These are phyloP conservation scores for Aethionema arabicum DNA, from an alignment of 345 rosid species.

Conservation along the genomic window DNA sequence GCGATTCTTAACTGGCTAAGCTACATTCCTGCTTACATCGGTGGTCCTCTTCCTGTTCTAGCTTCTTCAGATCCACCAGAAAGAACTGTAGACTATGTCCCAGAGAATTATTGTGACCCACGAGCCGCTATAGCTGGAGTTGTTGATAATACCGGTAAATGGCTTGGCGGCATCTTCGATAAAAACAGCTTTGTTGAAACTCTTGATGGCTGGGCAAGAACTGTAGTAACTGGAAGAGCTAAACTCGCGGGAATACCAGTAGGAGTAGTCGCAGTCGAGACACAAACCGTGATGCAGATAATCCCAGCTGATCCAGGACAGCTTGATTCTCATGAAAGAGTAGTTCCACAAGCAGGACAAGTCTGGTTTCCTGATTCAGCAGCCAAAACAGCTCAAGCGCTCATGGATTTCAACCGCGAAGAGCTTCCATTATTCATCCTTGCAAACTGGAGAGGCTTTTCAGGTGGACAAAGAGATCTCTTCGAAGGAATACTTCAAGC, in stretches of 20 bases:
- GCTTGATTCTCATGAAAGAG: constrained; percentile 98
- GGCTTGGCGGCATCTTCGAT: constrained; percentile 98
- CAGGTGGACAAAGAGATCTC: constrained; percentile 98
- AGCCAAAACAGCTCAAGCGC: constrained; percentile 91
- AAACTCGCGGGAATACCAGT: constrained; percentile 98
- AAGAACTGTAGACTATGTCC: constrained; percentile 82
- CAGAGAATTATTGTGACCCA: constrained; percentile 93
- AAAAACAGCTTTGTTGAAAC: constrained; percentile 90
- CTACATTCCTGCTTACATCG: constrained; percentile 73
- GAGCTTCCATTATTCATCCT: constrained; percentile 94
- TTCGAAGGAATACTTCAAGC: constrained; percentile 99
- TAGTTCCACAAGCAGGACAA: constrained; percentile 99
- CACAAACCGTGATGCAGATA: constrained; percentile 96
- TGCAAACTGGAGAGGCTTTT: constrained; percentile 99
- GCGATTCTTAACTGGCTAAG: constrained; percentile 96
- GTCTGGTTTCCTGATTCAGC: constrained; percentile 99
- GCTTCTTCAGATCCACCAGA: constrained; percentile 74
- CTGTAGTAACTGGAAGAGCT: constrained; percentile 99
- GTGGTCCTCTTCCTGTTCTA: constrained; percentile 77
- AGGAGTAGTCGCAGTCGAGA: constrained; percentile 97
- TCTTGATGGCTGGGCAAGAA: constrained; percentile 99
- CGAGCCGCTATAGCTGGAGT: constrained; percentile 90
- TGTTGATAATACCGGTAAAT: constrained; percentile 62
- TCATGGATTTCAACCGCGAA: constrained; percentile 92
- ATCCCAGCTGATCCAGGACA: constrained; percentile 99